Base-by-base conservation (phyloP, 2,329 filamentous ascomycete species). In the Alternaria sp. region DNA sequence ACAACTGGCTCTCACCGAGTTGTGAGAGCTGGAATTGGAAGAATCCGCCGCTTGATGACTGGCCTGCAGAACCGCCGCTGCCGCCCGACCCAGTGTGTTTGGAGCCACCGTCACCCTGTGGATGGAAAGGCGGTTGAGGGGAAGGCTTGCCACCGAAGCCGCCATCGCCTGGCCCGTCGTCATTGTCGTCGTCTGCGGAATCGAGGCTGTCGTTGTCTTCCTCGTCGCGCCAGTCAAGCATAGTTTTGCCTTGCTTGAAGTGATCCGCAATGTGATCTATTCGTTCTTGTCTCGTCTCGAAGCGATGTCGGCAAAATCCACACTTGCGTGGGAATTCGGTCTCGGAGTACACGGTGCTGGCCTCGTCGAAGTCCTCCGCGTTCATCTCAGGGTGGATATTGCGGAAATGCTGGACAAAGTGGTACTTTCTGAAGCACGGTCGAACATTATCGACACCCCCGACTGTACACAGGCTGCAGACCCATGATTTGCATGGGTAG, bases 181-280 rank as follows among this genome's bases (percentile, higher is more conserved):
- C 69, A 54, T 77, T 66, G 57, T 75, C 71, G 46, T 72, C 69
- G 55, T 75, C 69, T 40, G 74, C 74, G 49, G 69, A 67, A 54
- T 69, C 62, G 55, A 68, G 54, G 51, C 65, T 62, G 19, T 73
- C 67, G 12, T 73, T 69, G 52, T 72, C 68, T 26, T 70, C 71
- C 52, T 74, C 69, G 40, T 79, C 75, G 55, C 71, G 73, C 78
- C 77, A 79, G 64, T 78, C 76, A 36, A 79, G 72, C 77, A 80
- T 80, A 54, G 69, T 75, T 66, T 79, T 79, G 51, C 78, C 78
- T 51, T 78, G 69, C 58, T 78, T 77, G 69, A 80, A 80, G 65
- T 80, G 78, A 9, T 77, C 74, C 59, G 74, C 76, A n/a, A 80
- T 77, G 40, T 80, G 78, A 43, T 80, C 76, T 61, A 79, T 80